Conservation (phyloP, 2,329 filamentous ascomycete genomes). For the Talaromyces albobiverticillius region DNA sequence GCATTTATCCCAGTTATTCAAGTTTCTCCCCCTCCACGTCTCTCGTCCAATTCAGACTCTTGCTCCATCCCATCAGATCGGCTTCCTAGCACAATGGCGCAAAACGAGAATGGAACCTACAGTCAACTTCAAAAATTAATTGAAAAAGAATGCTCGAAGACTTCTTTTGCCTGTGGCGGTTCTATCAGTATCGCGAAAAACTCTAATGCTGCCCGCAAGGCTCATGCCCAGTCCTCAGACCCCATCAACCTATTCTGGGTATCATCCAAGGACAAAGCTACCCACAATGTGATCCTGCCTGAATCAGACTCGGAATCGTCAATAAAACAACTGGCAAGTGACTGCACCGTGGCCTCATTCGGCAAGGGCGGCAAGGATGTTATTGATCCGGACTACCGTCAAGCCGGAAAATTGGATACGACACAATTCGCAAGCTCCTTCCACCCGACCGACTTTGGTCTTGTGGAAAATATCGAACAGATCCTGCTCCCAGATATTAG, state of each 20-base stretch:
- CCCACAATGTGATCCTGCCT: constrained; percentile 11
- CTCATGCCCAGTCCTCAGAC: constrained; percentile 6
- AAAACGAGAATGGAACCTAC: neutral
- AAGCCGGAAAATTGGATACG: constrained; percentile 52
- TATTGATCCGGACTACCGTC: constrained; percentile 52
- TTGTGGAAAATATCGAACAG: constrained; percentile 52
- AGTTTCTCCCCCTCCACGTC: too few relatives aligned
- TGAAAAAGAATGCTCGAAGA: constrained; percentile 8
- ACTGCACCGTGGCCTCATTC: constrained; percentile 49
- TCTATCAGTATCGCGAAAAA: constrained; percentile 10
- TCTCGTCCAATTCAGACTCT: too few relatives aligned
- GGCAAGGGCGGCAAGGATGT: constrained; percentile 47
- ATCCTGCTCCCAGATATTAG: constrained; percentile 39
- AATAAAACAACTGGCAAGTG: constrained; percentile 25
- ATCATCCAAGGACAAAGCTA: neutral
- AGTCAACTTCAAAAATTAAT: constrained; percentile 12
- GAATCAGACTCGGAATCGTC: neutral
- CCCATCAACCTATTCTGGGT: constrained; percentile 18
- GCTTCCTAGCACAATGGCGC: neutral
- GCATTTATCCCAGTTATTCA: neutral
- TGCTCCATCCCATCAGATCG: neutral
- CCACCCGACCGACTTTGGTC: constrained; percentile 50
- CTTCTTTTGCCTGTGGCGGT: constrained; percentile 19
- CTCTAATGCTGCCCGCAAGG: neutral
- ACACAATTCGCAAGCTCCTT: constrained; percentile 50